Evolutionary conservation across 2,329 filamentous ascomycete species (phyloP), one percentile per base, ranked within the genome.

Genomic region (Neonectria hederae): DNA sequence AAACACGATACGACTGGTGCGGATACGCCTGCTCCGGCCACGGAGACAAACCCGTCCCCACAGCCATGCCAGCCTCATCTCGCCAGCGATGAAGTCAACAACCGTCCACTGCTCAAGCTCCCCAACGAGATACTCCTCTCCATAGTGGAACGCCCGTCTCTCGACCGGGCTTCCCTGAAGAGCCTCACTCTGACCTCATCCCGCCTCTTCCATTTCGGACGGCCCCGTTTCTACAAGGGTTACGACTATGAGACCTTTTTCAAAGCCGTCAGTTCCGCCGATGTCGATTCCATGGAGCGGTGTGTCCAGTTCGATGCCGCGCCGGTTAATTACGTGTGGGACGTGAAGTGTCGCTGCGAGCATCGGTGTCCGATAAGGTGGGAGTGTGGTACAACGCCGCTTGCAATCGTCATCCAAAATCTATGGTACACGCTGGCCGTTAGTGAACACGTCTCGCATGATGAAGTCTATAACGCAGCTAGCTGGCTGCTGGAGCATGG

Each of bases 61-160:
- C 10, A 32, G 11, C 32, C 13, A 17, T n/a, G 11, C 13, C 24
- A 24, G 28, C 30, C 14, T 24, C 38, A 26, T 13, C 46, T 14
- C 52, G 30, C 35, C 49, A 28, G 13, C 4, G 14, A 24, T 5
- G 53, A 46, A 14, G 14, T 26, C 42, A 32, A 32, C 21, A 32
- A 2, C 14, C 11, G 30, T 8, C n/a, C 17, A 40, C 38, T 65
- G 8, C 5, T 21, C 22, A 14, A 9, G 3, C 22, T 65, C 3
- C 66, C 67, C 4, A 28, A 53, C 2, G 65, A 69, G 38, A 10
- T 56, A 3, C 8, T 65, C 14, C 3, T 42, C 1, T 1, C 19
- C 1, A 56, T 65, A 7, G 35, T 35, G 6, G 2, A 1, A 2
- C 22, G 38, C 5, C 2, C 11, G 5, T 5, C 5, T 11, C 19